Percentiles rank a stretch among this genome's conserved stretches.
phyloP scores from a whole-genome alignment of 139 green algal species.

The Nannochloris sp. region DNA sequence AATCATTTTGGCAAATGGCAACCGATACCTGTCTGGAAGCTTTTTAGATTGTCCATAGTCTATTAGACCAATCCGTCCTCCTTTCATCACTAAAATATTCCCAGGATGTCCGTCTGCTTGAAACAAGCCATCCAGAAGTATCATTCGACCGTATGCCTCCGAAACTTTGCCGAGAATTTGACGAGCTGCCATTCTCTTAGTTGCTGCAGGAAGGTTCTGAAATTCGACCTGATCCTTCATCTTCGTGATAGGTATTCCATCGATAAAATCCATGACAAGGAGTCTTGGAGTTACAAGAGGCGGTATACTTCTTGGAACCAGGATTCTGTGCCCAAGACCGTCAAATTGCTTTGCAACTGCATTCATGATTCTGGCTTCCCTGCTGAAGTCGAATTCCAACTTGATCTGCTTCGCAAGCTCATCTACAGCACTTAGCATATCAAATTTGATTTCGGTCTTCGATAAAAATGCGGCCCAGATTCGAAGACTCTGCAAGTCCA shows the following conservation, averaged over 20 bases:
- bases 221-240: slow-evolving; percentile 17
- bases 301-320: slow-evolving; percentile 60
- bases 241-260: slow-evolving; percentile 59
- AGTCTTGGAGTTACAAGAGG: slow-evolving; percentile 62
- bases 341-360: slow-evolving; percentile 58
- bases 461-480: slow-evolving; percentile 56
- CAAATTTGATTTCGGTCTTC: slow-evolving; percentile 85
- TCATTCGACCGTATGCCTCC: slow-evolving; percentile 89
- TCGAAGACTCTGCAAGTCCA: slow-evolving; percentile 75
- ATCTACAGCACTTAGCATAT: slow-evolving; percentile 79
- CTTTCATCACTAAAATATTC: slow-evolving; percentile 80
- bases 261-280: slow-evolving; percentile 88
- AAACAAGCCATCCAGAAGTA: slow-evolving; percentile 82
- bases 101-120: slow-evolving; percentile 59
- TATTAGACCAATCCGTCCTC: slow-evolving; percentile 72
- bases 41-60: slow-evolving; percentile 95
- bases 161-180: slow-evolving; percentile 51
- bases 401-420: slow-evolving; percentile 69
- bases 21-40: slow-evolving; percentile 50
- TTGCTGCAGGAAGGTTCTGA: slow-evolving; percentile 21
- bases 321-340: slow-evolving; percentile 38
- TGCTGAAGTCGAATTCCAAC: slow-evolving; percentile 84
- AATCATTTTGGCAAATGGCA: slow-evolving; percentile 67
- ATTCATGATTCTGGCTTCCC: slow-evolving; percentile 85
- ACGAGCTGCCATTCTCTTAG: slow-evolving; percentile 23